Conservation (phyloP, 2,329 filamentous ascomycete genomes). For the Venturia aucupariae region DNA sequence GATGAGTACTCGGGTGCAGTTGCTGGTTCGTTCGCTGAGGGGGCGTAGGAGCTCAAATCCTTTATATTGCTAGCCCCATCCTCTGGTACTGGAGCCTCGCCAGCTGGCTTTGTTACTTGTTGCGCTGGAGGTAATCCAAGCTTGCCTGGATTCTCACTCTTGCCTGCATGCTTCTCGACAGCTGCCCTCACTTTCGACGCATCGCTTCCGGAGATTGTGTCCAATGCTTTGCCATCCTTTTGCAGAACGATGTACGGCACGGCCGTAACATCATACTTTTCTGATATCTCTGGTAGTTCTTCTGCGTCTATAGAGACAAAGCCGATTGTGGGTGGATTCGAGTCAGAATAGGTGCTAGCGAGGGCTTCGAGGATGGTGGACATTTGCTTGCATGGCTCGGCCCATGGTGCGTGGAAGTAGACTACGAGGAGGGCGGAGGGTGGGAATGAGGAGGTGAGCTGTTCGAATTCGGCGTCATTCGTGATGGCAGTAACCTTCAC, state of each 20-base stretch:
- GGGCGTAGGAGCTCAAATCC: constrained; percentile 37
- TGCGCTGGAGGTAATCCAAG: constrained; percentile 33
- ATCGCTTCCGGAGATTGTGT: constrained; percentile 84
- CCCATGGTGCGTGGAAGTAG: constrained; percentile 96
- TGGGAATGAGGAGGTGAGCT: constrained; percentile 56
- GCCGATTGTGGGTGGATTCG: constrained; percentile 56
- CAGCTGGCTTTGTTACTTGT: constrained; percentile 35
- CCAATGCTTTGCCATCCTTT: constrained; percentile 63
- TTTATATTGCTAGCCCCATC: constrained; percentile 27
- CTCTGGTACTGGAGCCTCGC: constrained; percentile 19
- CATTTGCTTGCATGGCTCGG: constrained; percentile 93
- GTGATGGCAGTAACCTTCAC: constrained; percentile 64
- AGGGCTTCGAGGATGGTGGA: constrained; percentile 74
- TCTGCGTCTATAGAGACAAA: constrained; percentile 94
- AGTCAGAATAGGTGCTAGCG: constrained; percentile 71
- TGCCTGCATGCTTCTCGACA: constrained; percentile 70
- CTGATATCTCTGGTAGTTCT: constrained; percentile 83
- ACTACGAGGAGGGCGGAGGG: constrained; percentile 67
- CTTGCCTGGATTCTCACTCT: constrained; percentile 27
- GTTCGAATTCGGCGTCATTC: constrained; percentile 62
- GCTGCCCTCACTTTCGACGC: constrained; percentile 74
- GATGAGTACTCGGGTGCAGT: constrained; percentile 39
- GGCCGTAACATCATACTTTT: constrained; percentile 86
- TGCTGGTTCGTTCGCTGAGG: constrained; percentile 31
- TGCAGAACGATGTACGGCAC: constrained; percentile 87